These are phyloP conservation scores for Mycena chlorophos DNA, from an alignment of 768 basidiomycete species.

Conservation along the genomic window DNA sequence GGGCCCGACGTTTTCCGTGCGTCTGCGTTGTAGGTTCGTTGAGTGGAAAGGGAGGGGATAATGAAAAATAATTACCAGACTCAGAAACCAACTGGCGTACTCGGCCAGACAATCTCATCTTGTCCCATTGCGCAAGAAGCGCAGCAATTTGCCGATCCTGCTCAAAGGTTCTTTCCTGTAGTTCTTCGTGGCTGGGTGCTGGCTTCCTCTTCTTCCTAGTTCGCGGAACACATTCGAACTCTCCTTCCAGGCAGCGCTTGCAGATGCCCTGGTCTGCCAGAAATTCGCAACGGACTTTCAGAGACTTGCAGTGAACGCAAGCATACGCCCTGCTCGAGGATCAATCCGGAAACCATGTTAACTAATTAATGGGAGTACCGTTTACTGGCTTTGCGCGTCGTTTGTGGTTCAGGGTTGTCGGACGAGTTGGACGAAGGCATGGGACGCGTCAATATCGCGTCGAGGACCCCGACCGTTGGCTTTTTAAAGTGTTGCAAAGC, in stretches of 20 bases:
- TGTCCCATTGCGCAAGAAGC: conserved; percentile 46
- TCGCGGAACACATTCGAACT: conserved; percentile 47
- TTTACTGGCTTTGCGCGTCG: too few relatives aligned
- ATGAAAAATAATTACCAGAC: conserved; percentile 9
- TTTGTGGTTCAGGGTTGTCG: too few relatives aligned
- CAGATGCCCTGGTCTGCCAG: conserved; percentile 46
- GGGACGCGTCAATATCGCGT: too few relatives aligned
- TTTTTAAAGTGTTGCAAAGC: too few relatives aligned
- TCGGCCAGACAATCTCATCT: conserved; percentile 39
- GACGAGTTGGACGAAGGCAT: too few relatives aligned
- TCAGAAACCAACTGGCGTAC: conserved; percentile 33
- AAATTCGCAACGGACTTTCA: conserved; percentile 60
- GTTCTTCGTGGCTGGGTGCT: conserved; percentile 60
- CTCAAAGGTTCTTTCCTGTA: conserved; percentile 45
- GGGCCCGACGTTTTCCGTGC: conserved; percentile 29
- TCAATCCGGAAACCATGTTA: too few relatives aligned
- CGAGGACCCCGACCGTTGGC: too few relatives aligned
- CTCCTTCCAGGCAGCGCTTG: conserved; percentile 48
- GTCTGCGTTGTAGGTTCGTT: conserved; percentile 3
- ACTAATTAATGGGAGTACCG: too few relatives aligned
- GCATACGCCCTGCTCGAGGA: conserved; percentile 26
- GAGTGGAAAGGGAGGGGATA: neutral
- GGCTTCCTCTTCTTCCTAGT: conserved; percentile 57
- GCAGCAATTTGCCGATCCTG: conserved; percentile 48
- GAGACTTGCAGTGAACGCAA: conserved; percentile 58